Evolutionary conservation across 1,284 basidiomycete species (phyloP), one percentile per base, ranked within the genome.

Genomic region (Cutaneotrichosporon arboriforme): DNA sequence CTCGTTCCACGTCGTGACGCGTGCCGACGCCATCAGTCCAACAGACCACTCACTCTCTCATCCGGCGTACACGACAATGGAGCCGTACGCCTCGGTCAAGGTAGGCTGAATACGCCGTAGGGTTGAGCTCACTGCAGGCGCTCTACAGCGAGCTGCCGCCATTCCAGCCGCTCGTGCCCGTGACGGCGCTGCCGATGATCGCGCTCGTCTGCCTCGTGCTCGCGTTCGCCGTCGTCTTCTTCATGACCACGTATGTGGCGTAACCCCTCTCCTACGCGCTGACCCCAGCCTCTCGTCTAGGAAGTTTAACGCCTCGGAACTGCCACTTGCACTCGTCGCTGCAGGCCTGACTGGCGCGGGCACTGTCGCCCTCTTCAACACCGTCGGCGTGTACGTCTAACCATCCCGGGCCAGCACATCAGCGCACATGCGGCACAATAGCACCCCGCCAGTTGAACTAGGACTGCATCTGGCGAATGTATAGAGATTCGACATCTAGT

Each of bases 321-420:
- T 83, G 9, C 78, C 78, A 13, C 83, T 89, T 26, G 86, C 86
- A 1, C 72, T 82, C 44, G 74, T 82, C 12, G 89, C 88, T 20
- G 90, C 88, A 69, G 61, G 82, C 38, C 82, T 92, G 34, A 87
- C 84, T 35, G 89, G 90, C 15, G 86, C 88, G 61, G 90, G 90
- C 54, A 81, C 89, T 58, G 87, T 92, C 44, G 85, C 88, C 40
- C 80, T 92, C 54, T 92, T 91, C 76, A 90, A 87, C 77, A 84
- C 83, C 35, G 85, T 81, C 52, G 90, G 90, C 51, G 90, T 93
- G 56, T 86, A 90, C 77, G 84, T 91, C 65, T 92, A 67, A 58
- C 20, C 10, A 31, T 31, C 10, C 26, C 26, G 26, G 7, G 7
- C 26, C 22, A 26, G 38, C 18, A 7, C 33, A 8, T 34, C 31